phyloP scores from a whole-genome alignment of 1,284 basidiomycete species.

The Clitocybe nebularis region DNA sequence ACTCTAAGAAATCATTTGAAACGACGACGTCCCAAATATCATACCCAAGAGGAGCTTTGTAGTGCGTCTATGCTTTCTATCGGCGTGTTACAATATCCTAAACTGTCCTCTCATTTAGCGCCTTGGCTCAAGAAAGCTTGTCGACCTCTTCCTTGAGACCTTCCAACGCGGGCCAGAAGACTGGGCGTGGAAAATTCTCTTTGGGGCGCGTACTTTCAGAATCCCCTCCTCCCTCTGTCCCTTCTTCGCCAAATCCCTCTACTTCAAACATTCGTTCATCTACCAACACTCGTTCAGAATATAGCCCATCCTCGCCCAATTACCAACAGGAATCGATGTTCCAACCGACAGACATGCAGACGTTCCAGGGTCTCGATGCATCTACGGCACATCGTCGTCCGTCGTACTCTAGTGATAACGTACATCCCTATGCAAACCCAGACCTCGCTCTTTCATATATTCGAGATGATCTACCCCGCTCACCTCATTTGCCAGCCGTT shows the following conservation, averaged over 20 bases:
- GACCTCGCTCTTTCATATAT: conserved; percentile 46
- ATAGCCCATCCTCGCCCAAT: conserved; percentile 4
- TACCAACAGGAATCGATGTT: neutral
- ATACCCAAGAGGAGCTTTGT: conserved; percentile 47
- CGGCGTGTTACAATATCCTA: conserved; percentile 4
- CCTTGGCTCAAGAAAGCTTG: conserved; percentile 55
- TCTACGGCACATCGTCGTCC: conserved; percentile 17
- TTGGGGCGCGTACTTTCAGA: conserved; percentile 17
- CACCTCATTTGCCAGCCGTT: conserved; percentile 21
- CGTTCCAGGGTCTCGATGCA: neutral
- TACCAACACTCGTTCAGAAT: conserved; percentile 13
- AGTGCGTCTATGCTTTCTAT: conserved; percentile 40
- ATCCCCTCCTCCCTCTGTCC: conserved; percentile 14
- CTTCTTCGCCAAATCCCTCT: conserved; percentile 15
- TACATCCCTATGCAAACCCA: conserved; percentile 77
- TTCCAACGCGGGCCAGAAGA: conserved; percentile 27
- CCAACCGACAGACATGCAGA: conserved; percentile 8
- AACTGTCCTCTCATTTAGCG: conserved; percentile 27
- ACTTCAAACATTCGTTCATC: conserved; percentile 9
- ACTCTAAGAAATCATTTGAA: conserved; percentile 58
- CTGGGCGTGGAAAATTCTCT: conserved; percentile 27
- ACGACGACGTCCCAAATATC: conserved; percentile 46
- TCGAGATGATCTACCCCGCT: conserved; percentile 24
- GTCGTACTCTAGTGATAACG: conserved; percentile 27
- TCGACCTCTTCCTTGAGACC: conserved; percentile 50